These are phyloP conservation scores for Solanum phureja DNA, from an alignment of 257 asterid genomes.

Conservation along the genomic window DNA sequence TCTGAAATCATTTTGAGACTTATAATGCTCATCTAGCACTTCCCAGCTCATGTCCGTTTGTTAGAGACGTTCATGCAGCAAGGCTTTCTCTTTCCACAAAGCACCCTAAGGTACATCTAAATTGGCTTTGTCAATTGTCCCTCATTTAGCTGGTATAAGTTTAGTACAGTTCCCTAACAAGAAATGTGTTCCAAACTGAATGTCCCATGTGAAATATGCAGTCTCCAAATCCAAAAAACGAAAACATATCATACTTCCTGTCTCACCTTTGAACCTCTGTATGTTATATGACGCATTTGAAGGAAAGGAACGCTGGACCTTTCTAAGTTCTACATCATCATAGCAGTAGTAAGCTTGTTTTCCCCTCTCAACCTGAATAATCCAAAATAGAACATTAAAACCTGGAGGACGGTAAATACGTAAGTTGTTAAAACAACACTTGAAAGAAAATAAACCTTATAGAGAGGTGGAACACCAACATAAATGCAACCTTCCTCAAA, in stretches of 20 bases:
- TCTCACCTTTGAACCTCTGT: conserved; percentile 93
- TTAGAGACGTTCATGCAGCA: background rate
- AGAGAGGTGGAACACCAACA: conserved; percentile 97
- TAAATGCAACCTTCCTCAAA: conserved; percentile 93
- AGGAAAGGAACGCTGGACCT: conserved; percentile 64
- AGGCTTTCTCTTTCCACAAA: background rate
- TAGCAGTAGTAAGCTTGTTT: conserved; percentile 76
- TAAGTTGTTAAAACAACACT: background rate
- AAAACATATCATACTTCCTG: background rate
- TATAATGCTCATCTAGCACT: background rate
- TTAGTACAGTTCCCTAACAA: background rate
- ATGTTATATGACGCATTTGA: conserved; percentile 88
- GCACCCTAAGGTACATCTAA: background rate
- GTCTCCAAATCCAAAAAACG: background rate
- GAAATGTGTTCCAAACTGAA: background rate
- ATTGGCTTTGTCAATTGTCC: background rate
- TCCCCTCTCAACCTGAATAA: conserved; percentile 83
- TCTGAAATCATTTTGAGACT: background rate
- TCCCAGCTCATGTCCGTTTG: background rate
- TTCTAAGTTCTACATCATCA: conserved; percentile 69
- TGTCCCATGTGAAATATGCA: background rate
- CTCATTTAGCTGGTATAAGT: background rate
- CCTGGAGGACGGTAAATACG: background rate
- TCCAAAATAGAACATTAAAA: conserved; percentile 4
- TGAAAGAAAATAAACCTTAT: conserved; percentile 48